Base-by-base conservation (phyloP, 2,329 filamentous ascomycete genomes). In the Proliferodiscus dingleyae region DNA sequence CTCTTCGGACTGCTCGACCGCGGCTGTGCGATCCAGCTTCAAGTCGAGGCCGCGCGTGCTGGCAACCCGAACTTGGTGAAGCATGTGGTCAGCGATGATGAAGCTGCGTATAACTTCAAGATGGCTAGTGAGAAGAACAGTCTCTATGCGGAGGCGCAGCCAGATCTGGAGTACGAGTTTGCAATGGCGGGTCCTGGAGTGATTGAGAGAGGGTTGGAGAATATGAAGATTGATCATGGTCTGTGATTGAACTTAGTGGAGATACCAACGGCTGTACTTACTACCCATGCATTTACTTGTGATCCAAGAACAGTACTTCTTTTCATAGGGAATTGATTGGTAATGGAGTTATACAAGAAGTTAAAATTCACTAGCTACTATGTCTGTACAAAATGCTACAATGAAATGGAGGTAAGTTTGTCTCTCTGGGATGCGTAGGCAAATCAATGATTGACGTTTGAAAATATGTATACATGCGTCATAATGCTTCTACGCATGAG, bases 1-100 rank as follows among this genome's bases (percentile, higher is more conserved):
- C 63, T 87, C 41, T 85, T 87, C 60, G 80, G 78, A 0, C 66
- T 84, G 36, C 71, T 87, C 62, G 85, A 89, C 63, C 72, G 82
- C 39, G 80, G 76, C 37, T 88, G 85, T 61, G 73, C 79, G 45
- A 75, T 85, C 24, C 84, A 89, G 66, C 67, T 87, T 41, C 68
- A 74, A 54, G 78, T 81, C 29, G 85, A 89, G 66, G 82, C 83
- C 0, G 83, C 85, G 0, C 76, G 73, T 2, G 74, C 70, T 10
- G 73, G 73, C 33, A 60, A 62, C 32, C 57, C 59, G 15, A 70
- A 71, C 0, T 56, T 77, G 9, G 62, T 68, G 26, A 80, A 80
- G 58, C 62, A 73, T 6, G 66, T 73, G 15, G 72, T 81, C 41
- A 68, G 68, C n/a, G 75, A 80, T 29, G 73, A 78, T 52, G 71